These are phyloP conservation scores for Allium cepa DNA, from an alignment of 106 monocot species.

Conservation along the genomic window DNA sequence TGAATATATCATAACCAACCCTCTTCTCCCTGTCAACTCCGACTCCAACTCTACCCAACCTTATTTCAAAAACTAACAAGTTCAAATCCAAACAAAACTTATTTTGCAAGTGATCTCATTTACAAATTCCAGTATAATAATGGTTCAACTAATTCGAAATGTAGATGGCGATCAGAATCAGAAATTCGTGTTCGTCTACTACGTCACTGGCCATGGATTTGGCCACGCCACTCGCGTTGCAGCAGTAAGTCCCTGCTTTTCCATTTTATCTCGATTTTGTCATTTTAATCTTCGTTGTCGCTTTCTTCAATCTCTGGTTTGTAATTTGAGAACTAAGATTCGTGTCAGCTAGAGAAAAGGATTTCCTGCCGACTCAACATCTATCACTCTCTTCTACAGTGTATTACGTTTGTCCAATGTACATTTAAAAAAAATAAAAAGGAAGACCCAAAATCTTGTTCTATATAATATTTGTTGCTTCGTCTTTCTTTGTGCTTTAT, in stretches of 20 bases:
- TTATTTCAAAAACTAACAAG: too few relatives aligned
- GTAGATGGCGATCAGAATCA: not conserved
- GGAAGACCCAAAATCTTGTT: too few relatives aligned
- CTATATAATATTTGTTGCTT: not conserved
- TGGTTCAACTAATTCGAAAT: not conserved
- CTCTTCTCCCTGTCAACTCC: too few relatives aligned
- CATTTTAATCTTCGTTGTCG: not conserved
- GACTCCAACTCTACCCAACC: too few relatives aligned
- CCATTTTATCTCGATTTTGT: not conserved
- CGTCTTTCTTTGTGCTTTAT: not conserved
- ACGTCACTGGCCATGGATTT: constrained; percentile 26
- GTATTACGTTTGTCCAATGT: not conserved
- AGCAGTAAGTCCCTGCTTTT: not conserved
- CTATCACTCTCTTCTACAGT: not conserved
- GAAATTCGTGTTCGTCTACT: constrained; percentile 14
- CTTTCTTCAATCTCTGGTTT: not conserved
- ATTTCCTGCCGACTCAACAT: not conserved
- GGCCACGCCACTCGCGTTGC: constrained; percentile 23
- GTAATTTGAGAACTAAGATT: not conserved
- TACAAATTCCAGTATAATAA: too few relatives aligned
- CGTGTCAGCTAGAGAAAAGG: not conserved
- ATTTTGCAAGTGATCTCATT: too few relatives aligned
- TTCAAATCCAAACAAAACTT: too few relatives aligned
- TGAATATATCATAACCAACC: too few relatives aligned
- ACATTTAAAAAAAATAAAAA: not conserved